Percentiles rank a stretch among this genome's conserved stretches.
phyloP scores from a whole-genome alignment of 305 asterid species.

The Stenogyne calaminthoides region DNA sequence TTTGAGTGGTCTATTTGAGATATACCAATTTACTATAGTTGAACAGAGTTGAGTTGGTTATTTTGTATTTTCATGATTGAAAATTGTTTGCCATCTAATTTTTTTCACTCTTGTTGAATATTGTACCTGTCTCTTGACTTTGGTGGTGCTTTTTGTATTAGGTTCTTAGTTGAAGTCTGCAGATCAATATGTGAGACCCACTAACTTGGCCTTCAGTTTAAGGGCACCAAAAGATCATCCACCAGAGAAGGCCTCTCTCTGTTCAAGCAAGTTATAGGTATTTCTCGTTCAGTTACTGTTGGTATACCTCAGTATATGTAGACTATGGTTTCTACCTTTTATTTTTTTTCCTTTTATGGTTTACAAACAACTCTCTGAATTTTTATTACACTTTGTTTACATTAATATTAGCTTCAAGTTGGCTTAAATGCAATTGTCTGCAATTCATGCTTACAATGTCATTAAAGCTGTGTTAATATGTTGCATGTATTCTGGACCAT shows the following conservation, averaged over 20 bases:
- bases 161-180: slow-evolving; percentile 58
- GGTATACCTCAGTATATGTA: slow-evolving; percentile 3
- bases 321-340: not conserved
- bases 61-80: not conserved
- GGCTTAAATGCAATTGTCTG: not conserved
- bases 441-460: slow-evolving; percentile 5
- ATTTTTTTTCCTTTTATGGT: not conserved
- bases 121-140: slow-evolving; percentile 19
- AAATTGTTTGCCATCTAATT: slow-evolving; percentile 20
- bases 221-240: slow-evolving; percentile 48
- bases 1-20: not conserved
- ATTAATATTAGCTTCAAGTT: not conserved
- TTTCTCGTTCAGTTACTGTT: slow-evolving; percentile 15
- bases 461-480: not conserved
- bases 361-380: not conserved
- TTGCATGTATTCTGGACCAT: slow-evolving; percentile 14
- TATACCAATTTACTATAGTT: not conserved
- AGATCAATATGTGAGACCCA: slow-evolving; percentile 45
- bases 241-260: slow-evolving; percentile 46
- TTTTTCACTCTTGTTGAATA: slow-evolving; percentile 18
- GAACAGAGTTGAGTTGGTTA: slow-evolving; percentile 12
- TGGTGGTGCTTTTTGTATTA: slow-evolving; percentile 21
- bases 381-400: not conserved
- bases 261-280: slow-evolving; percentile 76
- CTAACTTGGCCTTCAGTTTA: slow-evolving; percentile 52